phyloP scores from a whole-genome alignment of 805 yeast species.

The Monosporozyma solicola region DNA sequence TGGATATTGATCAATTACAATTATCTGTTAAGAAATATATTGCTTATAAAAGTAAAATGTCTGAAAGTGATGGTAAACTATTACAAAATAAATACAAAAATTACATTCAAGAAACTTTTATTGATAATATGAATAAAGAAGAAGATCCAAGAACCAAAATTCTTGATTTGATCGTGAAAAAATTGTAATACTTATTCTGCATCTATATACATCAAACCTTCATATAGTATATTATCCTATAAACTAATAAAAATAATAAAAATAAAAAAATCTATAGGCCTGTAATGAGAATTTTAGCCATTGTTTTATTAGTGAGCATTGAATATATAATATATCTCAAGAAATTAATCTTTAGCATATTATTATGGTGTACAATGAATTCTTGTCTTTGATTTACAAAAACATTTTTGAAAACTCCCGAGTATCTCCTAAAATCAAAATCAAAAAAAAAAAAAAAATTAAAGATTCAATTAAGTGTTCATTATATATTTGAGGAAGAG shows the following conservation, averaged over 20 bases:
- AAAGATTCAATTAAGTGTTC: not conserved
- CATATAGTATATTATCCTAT: not conserved
- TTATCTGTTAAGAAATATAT: conserved; percentile 61
- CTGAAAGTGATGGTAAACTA: conserved; percentile 26
- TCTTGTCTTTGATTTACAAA: too few species aligned
- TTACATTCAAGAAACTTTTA: conserved; percentile 27
- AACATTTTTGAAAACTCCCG: not conserved
- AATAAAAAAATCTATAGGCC: not conserved
- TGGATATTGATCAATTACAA: conserved; percentile 50
- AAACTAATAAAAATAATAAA: not conserved
- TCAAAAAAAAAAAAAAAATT: too few species aligned
- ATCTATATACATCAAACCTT: not conserved
- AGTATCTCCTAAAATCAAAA: not conserved
- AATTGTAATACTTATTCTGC: conserved; percentile 14
- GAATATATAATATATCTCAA: too few species aligned
- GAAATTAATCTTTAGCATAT: too few species aligned
- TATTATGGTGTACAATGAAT: too few species aligned
- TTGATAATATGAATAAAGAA: conserved; percentile 19
- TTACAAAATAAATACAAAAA: conserved; percentile 31
- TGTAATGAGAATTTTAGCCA: too few species aligned
- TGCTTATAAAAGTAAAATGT: conserved; percentile 45
- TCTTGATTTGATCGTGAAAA: conserved; percentile 27
- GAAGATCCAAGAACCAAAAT: conserved; percentile 25
- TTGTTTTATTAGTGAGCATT: too few species aligned
- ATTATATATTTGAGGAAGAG: too few species aligned